A percentile compares a stretch with the other conserved stretches of the same genome.
These are phyloP conservation scores for Aspergillus sp. DNA, from an alignment of 2,329 filamentous ascomycete genomes.

Conservation along the genomic window DNA sequence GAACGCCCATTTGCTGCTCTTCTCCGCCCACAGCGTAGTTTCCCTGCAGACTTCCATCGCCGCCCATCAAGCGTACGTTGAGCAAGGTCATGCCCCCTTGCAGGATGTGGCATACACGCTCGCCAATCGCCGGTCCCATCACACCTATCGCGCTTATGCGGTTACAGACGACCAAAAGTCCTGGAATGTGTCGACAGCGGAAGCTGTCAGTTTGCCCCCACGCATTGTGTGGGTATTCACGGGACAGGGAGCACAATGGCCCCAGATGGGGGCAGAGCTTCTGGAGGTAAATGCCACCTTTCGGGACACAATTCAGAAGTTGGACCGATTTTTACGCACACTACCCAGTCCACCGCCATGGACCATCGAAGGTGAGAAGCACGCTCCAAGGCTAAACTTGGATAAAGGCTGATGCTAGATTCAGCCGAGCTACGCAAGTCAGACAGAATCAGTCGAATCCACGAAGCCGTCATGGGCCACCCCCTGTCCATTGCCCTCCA, in stretches of 20 bases:
- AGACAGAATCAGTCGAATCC: not conserved
- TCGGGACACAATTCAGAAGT: not conserved
- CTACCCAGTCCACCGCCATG: not conserved
- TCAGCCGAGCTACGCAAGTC: not conserved
- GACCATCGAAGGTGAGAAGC: not conserved
- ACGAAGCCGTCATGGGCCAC: slow-evolving; percentile 5
- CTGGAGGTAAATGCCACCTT: not conserved
- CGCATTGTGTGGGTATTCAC: slow-evolving; percentile 16
- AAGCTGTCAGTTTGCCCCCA: slow-evolving; percentile 25
- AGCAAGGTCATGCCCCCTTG: not conserved
- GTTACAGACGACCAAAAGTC: not conserved
- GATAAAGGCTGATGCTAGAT: not conserved
- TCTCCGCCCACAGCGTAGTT: not conserved
- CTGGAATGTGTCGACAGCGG: slow-evolving; percentile 1
- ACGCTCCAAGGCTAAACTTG: not conserved
- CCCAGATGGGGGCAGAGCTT: slow-evolving; percentile 26
- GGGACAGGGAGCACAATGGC: slow-evolving; percentile 38
- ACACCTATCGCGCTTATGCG: slow-evolving; percentile 1
- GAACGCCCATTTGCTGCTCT: not conserved
- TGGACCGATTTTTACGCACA: not conserved
- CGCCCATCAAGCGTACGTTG: not conserved
- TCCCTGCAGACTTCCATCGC: not conserved
- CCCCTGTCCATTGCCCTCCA: slow-evolving; percentile 28
- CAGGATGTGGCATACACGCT: slow-evolving; percentile 15
- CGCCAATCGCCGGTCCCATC: slow-evolving; percentile 1